Conservation (phyloP, 768 basidiomycete genomes). For the Leucocoprinus birnbaumii region DNA sequence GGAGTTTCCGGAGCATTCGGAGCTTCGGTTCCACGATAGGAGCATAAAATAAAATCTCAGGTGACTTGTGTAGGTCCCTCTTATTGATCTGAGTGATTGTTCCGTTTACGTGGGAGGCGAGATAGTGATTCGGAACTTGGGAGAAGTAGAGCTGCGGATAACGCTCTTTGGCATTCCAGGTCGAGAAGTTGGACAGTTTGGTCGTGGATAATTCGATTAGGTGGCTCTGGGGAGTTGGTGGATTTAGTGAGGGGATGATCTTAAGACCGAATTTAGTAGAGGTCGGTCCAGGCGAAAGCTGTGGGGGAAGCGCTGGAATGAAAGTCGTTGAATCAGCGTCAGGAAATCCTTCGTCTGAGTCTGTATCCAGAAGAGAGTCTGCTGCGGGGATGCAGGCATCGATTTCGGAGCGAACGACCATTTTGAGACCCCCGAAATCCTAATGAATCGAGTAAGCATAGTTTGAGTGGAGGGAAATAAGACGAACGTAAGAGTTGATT, state of each 20-base stretch:
- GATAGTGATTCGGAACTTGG: constrained; percentile 57
- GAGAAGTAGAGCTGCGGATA: constrained; percentile 72
- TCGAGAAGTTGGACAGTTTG: neutral
- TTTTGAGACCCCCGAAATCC: constrained; percentile 21
- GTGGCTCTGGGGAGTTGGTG: constrained; percentile 3
- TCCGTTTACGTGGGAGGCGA: constrained; percentile 57
- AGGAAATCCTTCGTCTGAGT: constrained; percentile 13
- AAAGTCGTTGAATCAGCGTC: constrained; percentile 34
- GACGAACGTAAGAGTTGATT: constrained; percentile 47
- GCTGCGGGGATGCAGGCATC: constrained; percentile 21
- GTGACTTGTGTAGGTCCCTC: constrained; percentile 31
- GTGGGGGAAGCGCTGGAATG: neutral
- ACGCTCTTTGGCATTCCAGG: constrained; percentile 50
- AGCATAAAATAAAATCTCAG: constrained; percentile 30
- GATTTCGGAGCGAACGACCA: constrained; percentile 27
- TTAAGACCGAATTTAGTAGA: neutral
- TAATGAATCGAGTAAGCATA: neutral
- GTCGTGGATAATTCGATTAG: constrained; percentile 6
- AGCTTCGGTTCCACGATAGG: constrained; percentile 29
- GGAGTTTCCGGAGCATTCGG: constrained; percentile 34
- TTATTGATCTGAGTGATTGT: constrained; percentile 49
- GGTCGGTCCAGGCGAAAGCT: neutral
- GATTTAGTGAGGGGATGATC: constrained; percentile 3
- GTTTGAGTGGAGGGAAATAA: neutral
- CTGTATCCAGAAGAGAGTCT: constrained; percentile 19